These are phyloP conservation scores for Jatropha podagrica DNA, from an alignment of 441 rosid genomes.

Conservation along the genomic window DNA sequence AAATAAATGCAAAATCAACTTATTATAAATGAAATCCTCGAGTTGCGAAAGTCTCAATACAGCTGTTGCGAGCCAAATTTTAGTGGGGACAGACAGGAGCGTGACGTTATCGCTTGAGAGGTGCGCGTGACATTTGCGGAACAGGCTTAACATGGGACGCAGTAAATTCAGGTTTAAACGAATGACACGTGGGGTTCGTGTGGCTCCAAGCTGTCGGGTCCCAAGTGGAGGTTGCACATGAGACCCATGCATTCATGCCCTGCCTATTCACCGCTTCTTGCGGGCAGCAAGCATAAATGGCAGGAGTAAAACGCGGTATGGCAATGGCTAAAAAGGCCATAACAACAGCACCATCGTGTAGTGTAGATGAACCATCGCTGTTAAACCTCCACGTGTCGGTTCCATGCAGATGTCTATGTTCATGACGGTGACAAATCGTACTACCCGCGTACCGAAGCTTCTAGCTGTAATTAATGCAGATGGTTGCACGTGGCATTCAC, in stretches of 20 bases:
- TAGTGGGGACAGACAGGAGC: neutral
- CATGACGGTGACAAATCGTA: conserved; percentile 32
- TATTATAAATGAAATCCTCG: neutral
- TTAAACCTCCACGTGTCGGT: conserved; percentile 25
- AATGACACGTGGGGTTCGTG: conserved; percentile 32
- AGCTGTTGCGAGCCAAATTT: neutral
- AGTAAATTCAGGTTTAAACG: conserved; percentile 16
- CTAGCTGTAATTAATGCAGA: conserved; percentile 9
- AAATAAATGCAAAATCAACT: too few species aligned
- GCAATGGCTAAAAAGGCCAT: neutral
- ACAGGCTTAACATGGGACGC: conserved; percentile 18
- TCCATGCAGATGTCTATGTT: conserved; percentile 19
- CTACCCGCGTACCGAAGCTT: conserved; percentile 18
- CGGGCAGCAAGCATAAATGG: neutral
- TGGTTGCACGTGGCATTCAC: conserved; percentile 25
- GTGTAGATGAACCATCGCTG: conserved; percentile 9
- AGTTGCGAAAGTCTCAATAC: neutral
- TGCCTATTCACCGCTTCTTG: conserved; percentile 9
- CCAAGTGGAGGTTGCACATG: conserved; percentile 32
- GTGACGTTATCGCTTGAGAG: neutral
- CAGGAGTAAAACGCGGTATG: neutral
- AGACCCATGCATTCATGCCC: conserved; percentile 34
- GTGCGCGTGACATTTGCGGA: conserved; percentile 21
- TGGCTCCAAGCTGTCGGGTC: conserved; percentile 36
- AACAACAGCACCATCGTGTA: conserved; percentile 6